phyloP scores from a whole-genome alignment of 2,329 filamentous ascomycete genomes.

The Parastagonospora avenae region DNA sequence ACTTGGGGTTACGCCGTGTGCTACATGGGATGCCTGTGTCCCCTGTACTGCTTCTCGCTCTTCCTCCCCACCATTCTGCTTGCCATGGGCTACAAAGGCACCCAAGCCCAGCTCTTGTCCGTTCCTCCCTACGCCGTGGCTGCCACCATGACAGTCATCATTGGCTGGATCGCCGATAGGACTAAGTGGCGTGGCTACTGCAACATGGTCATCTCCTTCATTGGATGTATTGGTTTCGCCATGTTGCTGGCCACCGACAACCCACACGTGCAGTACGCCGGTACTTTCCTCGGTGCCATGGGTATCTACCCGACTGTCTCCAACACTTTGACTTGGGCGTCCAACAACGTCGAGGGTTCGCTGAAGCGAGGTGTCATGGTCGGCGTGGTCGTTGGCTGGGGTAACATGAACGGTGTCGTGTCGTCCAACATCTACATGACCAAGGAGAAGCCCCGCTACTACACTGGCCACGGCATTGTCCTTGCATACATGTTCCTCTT shows the following conservation, averaged over 20 bases:
- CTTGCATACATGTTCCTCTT: conserved; percentile 74
- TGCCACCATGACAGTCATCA: conserved; percentile 68
- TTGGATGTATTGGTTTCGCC: conserved; percentile 78
- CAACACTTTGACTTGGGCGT: conserved; percentile 86
- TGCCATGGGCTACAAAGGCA: conserved; percentile 59
- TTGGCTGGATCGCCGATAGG: conserved; percentile 78
- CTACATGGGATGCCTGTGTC: conserved; percentile 65
- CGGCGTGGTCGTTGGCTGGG: conserved; percentile 87
- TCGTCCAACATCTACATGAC: conserved; percentile 76
- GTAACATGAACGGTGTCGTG: conserved; percentile 88
- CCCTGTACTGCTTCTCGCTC: conserved; percentile 43
- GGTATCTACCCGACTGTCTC: conserved; percentile 89
- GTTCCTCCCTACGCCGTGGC: conserved; percentile 79
- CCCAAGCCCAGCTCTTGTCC: conserved; percentile 71
- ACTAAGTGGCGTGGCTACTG: conserved; percentile 75
- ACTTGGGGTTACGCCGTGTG: conserved; percentile 62
- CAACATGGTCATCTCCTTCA: conserved; percentile 73
- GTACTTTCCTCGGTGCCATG: conserved; percentile 80
- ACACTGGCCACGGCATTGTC: conserved; percentile 75
- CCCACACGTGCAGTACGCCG: conserved; percentile 77
- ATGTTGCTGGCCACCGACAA: conserved; percentile 74
- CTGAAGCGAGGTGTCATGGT: conserved; percentile 90
- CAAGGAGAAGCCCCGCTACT: conserved; percentile 68
- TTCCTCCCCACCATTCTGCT: conserved; percentile 56
- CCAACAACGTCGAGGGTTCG: conserved; percentile 90